phyloP scores from a whole-genome alignment of 169 alveolate genomes.

The Plasmodium vivax region DNA sequence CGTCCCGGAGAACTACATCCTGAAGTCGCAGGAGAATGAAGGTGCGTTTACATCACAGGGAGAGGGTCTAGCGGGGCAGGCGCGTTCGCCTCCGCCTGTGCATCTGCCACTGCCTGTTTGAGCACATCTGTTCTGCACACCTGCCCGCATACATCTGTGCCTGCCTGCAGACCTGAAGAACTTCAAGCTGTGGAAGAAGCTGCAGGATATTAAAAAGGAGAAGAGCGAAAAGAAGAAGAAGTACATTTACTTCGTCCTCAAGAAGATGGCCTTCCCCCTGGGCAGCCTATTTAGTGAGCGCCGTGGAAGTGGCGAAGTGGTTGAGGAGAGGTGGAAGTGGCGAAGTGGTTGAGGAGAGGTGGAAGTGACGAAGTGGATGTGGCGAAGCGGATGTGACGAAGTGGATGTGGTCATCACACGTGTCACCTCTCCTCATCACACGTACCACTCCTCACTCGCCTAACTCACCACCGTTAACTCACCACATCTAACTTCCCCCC shows the following conservation, averaged over 20 bases:
- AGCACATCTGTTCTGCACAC: background rate
- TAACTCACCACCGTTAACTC: too few relatives aligned
- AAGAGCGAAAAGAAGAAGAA: slow-evolving; percentile 55
- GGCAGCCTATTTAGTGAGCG: slow-evolving; percentile 36
- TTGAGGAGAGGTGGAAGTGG: too few relatives aligned
- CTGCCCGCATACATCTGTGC: too few relatives aligned
- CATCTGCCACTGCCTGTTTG: background rate
- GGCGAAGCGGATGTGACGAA: background rate
- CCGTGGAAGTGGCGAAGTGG: too few relatives aligned
- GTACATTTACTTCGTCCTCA: slow-evolving; percentile 40
- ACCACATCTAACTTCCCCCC: too few relatives aligned
- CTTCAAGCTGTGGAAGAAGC: slow-evolving; percentile 60
- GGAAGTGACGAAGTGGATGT: background rate
- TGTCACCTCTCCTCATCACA: too few relatives aligned
- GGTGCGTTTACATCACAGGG: slow-evolving; percentile 1
- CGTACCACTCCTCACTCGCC: too few relatives aligned
- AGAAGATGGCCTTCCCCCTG: slow-evolving; percentile 58
- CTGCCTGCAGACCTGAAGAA: slow-evolving; percentile 34
- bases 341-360: background rate
- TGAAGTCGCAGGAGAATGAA: slow-evolving; percentile 48
- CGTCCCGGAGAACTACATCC: slow-evolving; percentile 47
- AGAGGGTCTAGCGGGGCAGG: background rate
- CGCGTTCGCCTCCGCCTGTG: background rate
- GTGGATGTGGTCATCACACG: background rate
- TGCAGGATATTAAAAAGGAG: slow-evolving; percentile 63